Conservation (phyloP, 495 filamentous ascomycete species). For the Friedmanniomyces endolithicus region DNA sequence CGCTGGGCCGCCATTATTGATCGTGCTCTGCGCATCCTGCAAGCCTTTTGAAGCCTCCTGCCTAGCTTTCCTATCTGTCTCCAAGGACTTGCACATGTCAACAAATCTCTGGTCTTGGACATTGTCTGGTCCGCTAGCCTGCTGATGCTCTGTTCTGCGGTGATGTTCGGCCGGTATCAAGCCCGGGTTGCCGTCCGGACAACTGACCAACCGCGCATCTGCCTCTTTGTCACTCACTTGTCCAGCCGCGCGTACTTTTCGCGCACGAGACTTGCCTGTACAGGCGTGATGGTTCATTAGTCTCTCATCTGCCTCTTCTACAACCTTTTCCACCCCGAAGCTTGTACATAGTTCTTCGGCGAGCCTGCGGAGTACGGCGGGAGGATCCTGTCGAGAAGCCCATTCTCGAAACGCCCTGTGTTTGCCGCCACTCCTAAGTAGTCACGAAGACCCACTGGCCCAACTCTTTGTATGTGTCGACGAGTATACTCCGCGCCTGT, state of each 20-base stretch:
- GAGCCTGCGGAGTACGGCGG: neutral
- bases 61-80: neutral
- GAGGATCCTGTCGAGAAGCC: neutral
- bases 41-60: neutral
- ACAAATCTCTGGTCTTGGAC: neutral
- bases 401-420: neutral
- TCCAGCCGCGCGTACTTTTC: neutral
- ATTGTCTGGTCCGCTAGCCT: neutral
- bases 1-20: neutral
- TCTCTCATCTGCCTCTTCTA: neutral
- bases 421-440: neutral
- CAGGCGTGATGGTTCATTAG: neutral
- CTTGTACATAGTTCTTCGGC: neutral
- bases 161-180: neutral
- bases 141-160: neutral
- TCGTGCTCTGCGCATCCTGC: neutral
- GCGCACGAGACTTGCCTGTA: neutral
- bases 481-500: neutral
- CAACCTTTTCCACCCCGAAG: neutral
- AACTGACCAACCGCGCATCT: neutral
- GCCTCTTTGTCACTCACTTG: neutral
- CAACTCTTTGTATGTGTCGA: neutral
- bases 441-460: neutral
- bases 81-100: neutral
- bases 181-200: neutral